Percentiles rank a stretch among this genome's conserved stretches.
These are phyloP conservation scores for Candida yuanshanica DNA, from an alignment of 805 yeast species.

Conservation along the genomic window DNA sequence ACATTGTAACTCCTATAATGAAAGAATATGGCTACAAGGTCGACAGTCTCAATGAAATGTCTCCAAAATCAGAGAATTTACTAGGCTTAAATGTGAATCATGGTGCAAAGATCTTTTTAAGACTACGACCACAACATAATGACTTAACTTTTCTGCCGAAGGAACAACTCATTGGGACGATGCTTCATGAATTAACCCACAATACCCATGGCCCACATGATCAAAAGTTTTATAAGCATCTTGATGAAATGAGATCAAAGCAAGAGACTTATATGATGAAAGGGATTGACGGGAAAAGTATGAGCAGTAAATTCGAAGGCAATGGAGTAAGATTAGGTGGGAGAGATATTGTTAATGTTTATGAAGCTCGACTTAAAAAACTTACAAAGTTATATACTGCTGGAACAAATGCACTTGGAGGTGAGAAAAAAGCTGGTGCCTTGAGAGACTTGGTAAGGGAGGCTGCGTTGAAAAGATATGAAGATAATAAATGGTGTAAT, in stretches of 20 bases:
- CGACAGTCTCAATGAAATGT: slow-evolving; percentile 70
- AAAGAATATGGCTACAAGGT: slow-evolving; percentile 60
- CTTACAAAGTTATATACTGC: slow-evolving; percentile 24
- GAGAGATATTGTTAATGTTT: slow-evolving; percentile 22
- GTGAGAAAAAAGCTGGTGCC: slow-evolving; percentile 8
- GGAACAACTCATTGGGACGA: slow-evolving; percentile 67
- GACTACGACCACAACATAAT: slow-evolving; percentile 59
- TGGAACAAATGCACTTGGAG: slow-evolving; percentile 14
- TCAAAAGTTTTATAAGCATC: slow-evolving; percentile 53
- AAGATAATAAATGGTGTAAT: slow-evolving; percentile 47
- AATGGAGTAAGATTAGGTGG: slow-evolving; percentile 16
- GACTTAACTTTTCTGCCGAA: slow-evolving; percentile 51
- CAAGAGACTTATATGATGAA: slow-evolving; percentile 35
- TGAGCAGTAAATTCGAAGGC: slow-evolving; percentile 7
- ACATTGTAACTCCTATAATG: slow-evolving; percentile 73
- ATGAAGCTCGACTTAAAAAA: slow-evolving; percentile 38
- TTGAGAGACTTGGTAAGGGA: slow-evolving; percentile 42
- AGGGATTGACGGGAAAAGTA: slow-evolving; percentile 19
- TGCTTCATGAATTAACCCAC: slow-evolving; percentile 86
- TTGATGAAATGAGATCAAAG: slow-evolving; percentile 47
- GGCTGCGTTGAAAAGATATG: slow-evolving; percentile 59
- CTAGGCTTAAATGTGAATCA: slow-evolving; percentile 79
- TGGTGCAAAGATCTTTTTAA: slow-evolving; percentile 66
- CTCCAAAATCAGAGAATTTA: slow-evolving; percentile 58
- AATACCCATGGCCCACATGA: slow-evolving; percentile 80